Percentiles rank a stretch among this genome's conserved stretches.
These are phyloP conservation scores for Planoprotostelium fungivorum DNA, from an alignment of 78 protist species.

Conservation along the genomic window DNA sequence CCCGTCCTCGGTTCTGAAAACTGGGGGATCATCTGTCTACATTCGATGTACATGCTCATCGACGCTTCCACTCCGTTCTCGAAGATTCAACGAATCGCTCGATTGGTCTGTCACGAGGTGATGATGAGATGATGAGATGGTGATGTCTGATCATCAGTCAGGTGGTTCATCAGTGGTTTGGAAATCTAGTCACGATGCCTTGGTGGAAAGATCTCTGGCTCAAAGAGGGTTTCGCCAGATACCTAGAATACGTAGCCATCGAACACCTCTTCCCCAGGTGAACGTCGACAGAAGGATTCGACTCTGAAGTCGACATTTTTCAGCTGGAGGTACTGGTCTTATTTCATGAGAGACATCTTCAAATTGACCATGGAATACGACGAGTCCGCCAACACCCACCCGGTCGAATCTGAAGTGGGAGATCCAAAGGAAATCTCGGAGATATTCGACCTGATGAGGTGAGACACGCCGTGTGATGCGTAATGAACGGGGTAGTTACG, in stretches of 20 bases:
- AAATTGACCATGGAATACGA: constrained; percentile 72
- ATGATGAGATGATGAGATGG: not conserved
- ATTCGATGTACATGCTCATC: not conserved
- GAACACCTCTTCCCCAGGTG: constrained; percentile 63
- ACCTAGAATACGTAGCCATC: constrained; percentile 45
- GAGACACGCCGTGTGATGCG: not conserved
- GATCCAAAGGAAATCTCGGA: constrained; percentile 69
- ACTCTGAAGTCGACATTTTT: not conserved
- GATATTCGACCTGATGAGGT: constrained; percentile 83
- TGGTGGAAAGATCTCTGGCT: constrained; percentile 95
- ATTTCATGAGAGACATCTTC: constrained; percentile 28
- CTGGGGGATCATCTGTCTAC: not conserved
- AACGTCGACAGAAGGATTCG: not conserved
- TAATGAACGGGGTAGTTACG: constrained; percentile 16
- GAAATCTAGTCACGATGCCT: constrained; percentile 91
- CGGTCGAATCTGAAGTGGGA: constrained; percentile 79
- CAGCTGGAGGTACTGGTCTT: constrained; percentile 72
- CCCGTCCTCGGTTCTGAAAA: not conserved
- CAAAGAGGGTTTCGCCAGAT: constrained; percentile 87
- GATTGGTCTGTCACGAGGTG: not conserved
- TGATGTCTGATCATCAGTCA: not conserved
- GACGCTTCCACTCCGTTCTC: not conserved
- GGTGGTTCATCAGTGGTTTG: constrained; percentile 92
- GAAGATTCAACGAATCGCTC: not conserved
- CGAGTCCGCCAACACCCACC: constrained; percentile 74